Evolutionary conservation across 2,329 filamentous ascomycete species (phyloP), one percentile per base, ranked within the genome.

Genomic region (Ophiosphaerella korrae): DNA sequence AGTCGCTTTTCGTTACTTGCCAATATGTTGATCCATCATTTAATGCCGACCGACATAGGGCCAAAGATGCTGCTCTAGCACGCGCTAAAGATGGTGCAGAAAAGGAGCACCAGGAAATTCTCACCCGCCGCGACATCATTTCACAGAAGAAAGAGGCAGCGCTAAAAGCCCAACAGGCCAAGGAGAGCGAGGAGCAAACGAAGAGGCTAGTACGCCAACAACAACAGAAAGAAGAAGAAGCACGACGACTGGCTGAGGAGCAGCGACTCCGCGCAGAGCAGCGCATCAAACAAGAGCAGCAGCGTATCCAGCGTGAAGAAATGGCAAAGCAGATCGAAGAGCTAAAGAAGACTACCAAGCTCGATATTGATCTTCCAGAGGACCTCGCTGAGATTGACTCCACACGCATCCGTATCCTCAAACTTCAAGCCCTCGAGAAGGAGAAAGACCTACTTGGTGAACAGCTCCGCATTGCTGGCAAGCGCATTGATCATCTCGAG

Each of bases 371-470:
- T 56, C 90, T 90, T 60, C 71, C 71, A 2, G 84, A 97, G 50
- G 92, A 97, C 75, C 90, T 87, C 74, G 92, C 91, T 75, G 77
- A 80, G 43, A 71, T 81, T 9, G 78, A 80, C 64, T 77, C 76
- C 29, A 68, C 71, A 43, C 88, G 88, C 58, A 89, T 99, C 64
- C 92, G 94, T 73, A 88, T 90, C 63, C 88, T 99, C 79, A 97
- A 97, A 82, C 84, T 99, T 50, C 89, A 90, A 54, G 93, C 96
- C 76, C 85, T 99, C 9, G 94, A 97, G 79, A 92, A 93, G 66
- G 94, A 97, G 82, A 99, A 97, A 88, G 96, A 93, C 70, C 92
- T 94, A 70, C 87, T 97, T 62, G 90, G 89, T 58, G 92, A 97
- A 77, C 91, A 89, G 73, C 85, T 97, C 45, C 88, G 92, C 66